Evolutionary conservation across 2,329 filamentous ascomycete species (phyloP).

Genomic region (Gnomoniopsis smithogilvyi): DNA sequence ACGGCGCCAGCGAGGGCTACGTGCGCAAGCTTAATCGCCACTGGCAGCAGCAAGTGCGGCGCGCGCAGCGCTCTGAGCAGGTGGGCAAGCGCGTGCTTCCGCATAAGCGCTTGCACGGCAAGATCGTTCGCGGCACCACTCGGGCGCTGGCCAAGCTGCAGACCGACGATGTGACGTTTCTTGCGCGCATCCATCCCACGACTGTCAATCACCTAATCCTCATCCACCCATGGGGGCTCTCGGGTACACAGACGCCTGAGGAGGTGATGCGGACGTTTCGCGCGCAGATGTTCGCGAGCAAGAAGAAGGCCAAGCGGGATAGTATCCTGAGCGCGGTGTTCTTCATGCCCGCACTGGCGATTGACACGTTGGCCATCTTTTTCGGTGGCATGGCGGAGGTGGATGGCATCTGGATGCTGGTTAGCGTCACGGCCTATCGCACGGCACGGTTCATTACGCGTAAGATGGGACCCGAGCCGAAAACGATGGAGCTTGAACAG

Average conservation of each 20-base stretch:
- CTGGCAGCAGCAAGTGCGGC: constrained; percentile 8
- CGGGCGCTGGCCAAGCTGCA: not conserved
- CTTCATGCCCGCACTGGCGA: constrained; percentile 5
- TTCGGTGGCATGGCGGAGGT: constrained; percentile 3
- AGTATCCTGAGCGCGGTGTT: not conserved
- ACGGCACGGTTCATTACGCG: not conserved
- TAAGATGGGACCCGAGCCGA: constrained; percentile 13
- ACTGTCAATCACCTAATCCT: constrained; percentile 11
- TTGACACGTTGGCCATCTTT: not conserved
- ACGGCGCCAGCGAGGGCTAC: not conserved
- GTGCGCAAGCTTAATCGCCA: not conserved
- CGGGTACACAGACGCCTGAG: constrained; percentile 2
- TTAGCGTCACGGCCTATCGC: not conserved
- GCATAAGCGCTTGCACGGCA: constrained; percentile 1
- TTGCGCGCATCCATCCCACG: constrained; percentile 4
- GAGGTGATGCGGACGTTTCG: constrained; percentile 6
- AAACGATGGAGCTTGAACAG: not conserved
- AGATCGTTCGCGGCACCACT: not conserved
- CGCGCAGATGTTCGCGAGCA: constrained; percentile 1
- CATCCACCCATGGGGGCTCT: constrained; percentile 8
- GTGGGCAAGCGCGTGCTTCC: not conserved
- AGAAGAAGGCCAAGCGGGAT: constrained; percentile 1
- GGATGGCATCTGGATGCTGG: constrained; percentile 10
- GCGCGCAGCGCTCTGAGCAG: not conserved
- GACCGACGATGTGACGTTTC: not conserved